phyloP scores from a whole-genome alignment of 257 asterid genomes.

The Orobanche coerulescens region DNA sequence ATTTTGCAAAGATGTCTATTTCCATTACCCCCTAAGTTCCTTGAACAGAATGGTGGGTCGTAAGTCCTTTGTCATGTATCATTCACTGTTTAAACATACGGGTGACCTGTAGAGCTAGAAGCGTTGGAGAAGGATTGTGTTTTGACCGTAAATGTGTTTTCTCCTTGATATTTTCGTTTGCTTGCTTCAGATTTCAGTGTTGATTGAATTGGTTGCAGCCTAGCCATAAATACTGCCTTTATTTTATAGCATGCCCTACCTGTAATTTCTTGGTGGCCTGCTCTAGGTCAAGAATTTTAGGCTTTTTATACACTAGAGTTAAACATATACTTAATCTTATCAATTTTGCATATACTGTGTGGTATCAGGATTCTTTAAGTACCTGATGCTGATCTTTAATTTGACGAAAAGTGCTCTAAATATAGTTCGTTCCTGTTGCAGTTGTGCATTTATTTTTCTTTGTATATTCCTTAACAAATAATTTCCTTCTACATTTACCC shows the following conservation, averaged over 20 bases:
- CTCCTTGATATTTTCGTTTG: neutral
- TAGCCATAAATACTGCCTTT: neutral
- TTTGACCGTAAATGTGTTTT: neutral
- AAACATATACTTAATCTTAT: neutral
- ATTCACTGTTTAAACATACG: neutral
- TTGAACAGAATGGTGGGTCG: neutral
- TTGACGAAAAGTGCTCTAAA: neutral
- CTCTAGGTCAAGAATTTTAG: slow-evolving; percentile 14
- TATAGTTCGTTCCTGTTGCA: neutral
- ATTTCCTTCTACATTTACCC: neutral
- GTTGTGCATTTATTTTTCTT: neutral
- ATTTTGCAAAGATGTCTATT: slow-evolving; percentile 5
- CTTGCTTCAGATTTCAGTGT: slow-evolving; percentile 9
- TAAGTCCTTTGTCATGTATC: slow-evolving; percentile 3
- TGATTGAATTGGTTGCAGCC: slow-evolving; percentile 7
- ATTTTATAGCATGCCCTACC: slow-evolving; percentile 12
- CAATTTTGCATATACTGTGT: neutral
- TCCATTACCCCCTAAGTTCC: neutral
- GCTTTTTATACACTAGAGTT: neutral
- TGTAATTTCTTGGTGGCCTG: slow-evolving; percentile 1
- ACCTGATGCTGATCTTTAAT: neutral
- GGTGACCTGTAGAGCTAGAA: slow-evolving; percentile 3
- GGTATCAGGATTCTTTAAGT: neutral
- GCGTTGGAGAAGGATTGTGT: neutral
- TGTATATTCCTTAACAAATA: neutral